These are phyloP conservation scores for Xylaria sp. DNA, from an alignment of 2,329 filamentous ascomycete genomes.

Conservation along the genomic window DNA sequence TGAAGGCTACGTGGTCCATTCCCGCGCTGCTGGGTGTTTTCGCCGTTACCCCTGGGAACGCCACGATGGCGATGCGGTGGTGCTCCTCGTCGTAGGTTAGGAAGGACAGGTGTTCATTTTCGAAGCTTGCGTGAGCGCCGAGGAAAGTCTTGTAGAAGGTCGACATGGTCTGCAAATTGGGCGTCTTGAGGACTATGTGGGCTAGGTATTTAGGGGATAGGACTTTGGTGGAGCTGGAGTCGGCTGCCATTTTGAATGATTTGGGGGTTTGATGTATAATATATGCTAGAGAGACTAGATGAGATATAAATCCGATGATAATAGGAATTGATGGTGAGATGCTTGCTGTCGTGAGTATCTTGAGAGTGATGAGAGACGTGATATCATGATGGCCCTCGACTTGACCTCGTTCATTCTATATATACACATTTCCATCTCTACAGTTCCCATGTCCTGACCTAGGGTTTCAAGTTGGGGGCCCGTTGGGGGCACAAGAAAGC, in stretches of 20 bases:
- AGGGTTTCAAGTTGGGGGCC: too few species aligned
- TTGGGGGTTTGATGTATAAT: not conserved
- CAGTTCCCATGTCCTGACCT: too few species aligned
- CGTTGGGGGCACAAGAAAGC: too few species aligned
- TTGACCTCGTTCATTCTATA: constrained; percentile 1
- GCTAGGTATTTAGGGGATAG: constrained; percentile 42
- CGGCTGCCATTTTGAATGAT: constrained; percentile 37
- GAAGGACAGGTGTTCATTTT: constrained; percentile 51
- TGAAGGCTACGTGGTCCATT: constrained; percentile 58
- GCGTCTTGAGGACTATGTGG: constrained; percentile 46
- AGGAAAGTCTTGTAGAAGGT: constrained; percentile 55
- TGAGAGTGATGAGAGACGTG: not conserved
- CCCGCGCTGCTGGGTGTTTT: constrained; percentile 47
- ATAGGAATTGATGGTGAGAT: not conserved
- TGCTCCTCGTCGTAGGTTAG: constrained; percentile 60
- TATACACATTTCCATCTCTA: constrained; percentile 8
- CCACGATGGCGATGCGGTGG: constrained; percentile 58
- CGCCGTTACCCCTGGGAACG: constrained; percentile 42
- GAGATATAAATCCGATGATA: not conserved
- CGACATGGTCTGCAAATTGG: constrained; percentile 48
- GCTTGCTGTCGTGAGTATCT: constrained; percentile 12
- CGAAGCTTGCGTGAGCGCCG: constrained; percentile 47
- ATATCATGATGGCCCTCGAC: not conserved
- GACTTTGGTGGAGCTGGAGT: constrained; percentile 38
- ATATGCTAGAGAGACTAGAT: not conserved